A percentile compares a stretch with the other conserved stretches of the same genome.
Conservation (phyloP, 75 land plant species). For the Picea sitchensis region DNA sequence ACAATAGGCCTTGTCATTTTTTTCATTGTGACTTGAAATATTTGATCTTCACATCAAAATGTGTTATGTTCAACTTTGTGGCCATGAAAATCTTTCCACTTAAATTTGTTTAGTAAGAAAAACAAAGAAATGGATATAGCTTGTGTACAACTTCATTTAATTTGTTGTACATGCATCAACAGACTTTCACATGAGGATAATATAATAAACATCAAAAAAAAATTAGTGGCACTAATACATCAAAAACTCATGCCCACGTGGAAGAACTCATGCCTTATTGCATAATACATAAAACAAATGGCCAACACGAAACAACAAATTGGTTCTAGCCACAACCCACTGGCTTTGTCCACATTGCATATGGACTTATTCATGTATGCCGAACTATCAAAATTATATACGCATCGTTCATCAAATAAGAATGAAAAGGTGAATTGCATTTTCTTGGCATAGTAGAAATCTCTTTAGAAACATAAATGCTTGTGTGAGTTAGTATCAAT, state of each 20-base stretch:
- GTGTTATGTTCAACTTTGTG: background rate
- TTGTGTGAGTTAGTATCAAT: conserved; percentile 54
- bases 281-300: background rate
- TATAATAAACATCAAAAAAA: background rate
- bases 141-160: background rate
- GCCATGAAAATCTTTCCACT: background rate
- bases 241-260: too few relatives aligned
- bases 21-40: background rate
- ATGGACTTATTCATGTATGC: conserved; percentile 11
- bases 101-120: background rate
- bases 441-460: background rate
- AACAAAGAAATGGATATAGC: background rate
- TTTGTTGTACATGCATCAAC: background rate
- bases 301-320: background rate
- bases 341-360: background rate
- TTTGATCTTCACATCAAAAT: too few relatives aligned
- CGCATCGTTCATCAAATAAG: background rate
- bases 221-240: background rate
- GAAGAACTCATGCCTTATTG: background rate
- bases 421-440: conserved; percentile 5
- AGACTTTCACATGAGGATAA: background rate
- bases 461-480: background rate
- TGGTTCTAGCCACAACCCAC: conserved; percentile 1
- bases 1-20: background rate
- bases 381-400: background rate